A percentile compares a stretch with the other conserved stretches of the same genome.
phyloP scores from a whole-genome alignment of 2,329 filamentous ascomycete genomes.

The Aspergillus bombycis region DNA sequence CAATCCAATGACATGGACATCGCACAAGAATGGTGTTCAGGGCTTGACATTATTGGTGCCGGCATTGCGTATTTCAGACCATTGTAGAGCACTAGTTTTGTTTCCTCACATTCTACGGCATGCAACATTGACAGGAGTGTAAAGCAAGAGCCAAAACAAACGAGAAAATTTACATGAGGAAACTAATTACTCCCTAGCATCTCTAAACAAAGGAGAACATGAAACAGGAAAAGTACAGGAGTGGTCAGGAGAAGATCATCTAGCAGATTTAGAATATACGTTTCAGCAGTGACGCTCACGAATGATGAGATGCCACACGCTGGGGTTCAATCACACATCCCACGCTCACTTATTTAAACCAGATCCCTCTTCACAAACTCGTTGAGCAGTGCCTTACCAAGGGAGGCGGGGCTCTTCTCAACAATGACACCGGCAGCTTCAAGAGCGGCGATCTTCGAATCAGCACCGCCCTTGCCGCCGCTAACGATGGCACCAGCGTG shows the following conservation, averaged over 20 bases:
- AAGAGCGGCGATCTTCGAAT: slow-evolving; percentile 96
- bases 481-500: slow-evolving; percentile 98
- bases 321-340: slow-evolving; percentile 8
- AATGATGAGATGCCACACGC: background rate
- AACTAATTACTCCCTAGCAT: slow-evolving; percentile 40
- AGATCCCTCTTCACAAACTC: slow-evolving; percentile 97
- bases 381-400: slow-evolving; percentile 91
- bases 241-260: slow-evolving; percentile 21
- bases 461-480: slow-evolving; percentile 95
- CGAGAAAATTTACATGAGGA: slow-evolving; percentile 31
- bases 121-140: background rate
- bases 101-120: too few species aligned
- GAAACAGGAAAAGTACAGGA: slow-evolving; percentile 28
- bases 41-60: too few species aligned
- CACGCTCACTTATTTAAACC: slow-evolving; percentile 62
- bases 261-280: slow-evolving; percentile 4
- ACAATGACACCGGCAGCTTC: slow-evolving; percentile 93
- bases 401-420: slow-evolving; percentile 86
- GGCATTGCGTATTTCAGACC: too few species aligned
- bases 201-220: slow-evolving; percentile 34
- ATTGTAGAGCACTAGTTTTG: too few species aligned
- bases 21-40: background rate
- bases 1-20: too few species aligned
- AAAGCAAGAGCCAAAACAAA: background rate
- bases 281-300: background rate